A percentile compares a stretch with the other conserved stretches of the same genome.
Conservation (phyloP, 129 eudicot species). For the Helianthus tuberosus region DNA sequence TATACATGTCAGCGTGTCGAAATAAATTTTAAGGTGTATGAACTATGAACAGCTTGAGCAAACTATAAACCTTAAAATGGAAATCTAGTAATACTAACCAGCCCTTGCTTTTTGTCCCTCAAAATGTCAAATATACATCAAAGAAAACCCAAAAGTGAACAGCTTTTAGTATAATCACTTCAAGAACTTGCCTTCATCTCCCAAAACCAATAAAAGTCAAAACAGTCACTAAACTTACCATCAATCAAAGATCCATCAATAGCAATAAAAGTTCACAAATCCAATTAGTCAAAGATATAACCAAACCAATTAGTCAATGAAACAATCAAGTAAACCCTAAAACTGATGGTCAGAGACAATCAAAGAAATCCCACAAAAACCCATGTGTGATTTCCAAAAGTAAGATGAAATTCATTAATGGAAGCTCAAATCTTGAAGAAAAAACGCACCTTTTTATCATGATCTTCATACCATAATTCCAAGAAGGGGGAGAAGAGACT, state of each 20-base stretch:
- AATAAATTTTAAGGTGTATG: too few species aligned
- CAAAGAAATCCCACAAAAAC: not conserved
- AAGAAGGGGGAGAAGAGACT: not conserved
- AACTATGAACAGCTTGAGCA: too few species aligned
- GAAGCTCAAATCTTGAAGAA: conserved; percentile 4
- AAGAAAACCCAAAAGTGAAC: not conserved
- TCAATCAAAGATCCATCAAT: not conserved
- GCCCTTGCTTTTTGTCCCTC: not conserved
- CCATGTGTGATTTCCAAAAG: not conserved
- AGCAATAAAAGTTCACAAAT: conserved; percentile 5
- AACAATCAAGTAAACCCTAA: conserved; percentile 13
- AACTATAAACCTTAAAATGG: not conserved
- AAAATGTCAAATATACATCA: not conserved
- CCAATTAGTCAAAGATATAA: conserved; percentile 19
- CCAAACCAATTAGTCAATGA: not conserved
- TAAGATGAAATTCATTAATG: not conserved
- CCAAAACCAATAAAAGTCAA: conserved; percentile 18
- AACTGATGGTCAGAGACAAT: not conserved
- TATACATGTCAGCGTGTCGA: too few species aligned
- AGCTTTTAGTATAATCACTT: not conserved
- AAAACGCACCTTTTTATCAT: conserved; percentile 6
- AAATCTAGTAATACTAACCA: not conserved
- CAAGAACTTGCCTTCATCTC: not conserved
- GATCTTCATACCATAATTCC: not conserved
- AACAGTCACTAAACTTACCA: not conserved